Percentiles rank a stretch among this genome's conserved stretches.
Conservation (phyloP, 2,329 filamentous ascomycete species). For the Microdochium nivale region DNA sequence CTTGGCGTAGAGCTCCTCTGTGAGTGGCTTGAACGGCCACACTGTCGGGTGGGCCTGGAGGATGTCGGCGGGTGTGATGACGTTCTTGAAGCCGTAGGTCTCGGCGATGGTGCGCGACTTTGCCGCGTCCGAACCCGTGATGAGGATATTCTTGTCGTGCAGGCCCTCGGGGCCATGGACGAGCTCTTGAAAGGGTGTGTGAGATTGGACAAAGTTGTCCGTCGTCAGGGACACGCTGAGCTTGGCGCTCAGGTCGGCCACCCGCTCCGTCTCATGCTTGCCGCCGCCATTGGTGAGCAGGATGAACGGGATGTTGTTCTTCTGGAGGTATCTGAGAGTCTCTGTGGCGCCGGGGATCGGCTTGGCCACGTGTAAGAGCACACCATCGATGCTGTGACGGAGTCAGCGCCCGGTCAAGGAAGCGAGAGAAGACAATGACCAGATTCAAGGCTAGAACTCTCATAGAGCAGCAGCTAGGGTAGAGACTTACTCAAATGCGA, state of each 20-base stretch:
- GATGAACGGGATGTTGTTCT: conserved; percentile 78
- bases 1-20: conserved; percentile 50
- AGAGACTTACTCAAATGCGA: conserved; percentile 25
- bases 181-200: conserved; percentile 78
- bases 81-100: conserved; percentile 69
- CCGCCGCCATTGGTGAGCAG: conserved; percentile 94
- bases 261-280: conserved; percentile 66
- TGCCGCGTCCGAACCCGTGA: conserved; percentile 61
- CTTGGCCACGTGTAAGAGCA: conserved; percentile 76
- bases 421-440: too few species aligned
- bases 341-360: conserved; percentile 71
- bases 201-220: conserved; percentile 75
- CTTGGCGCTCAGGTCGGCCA: conserved; percentile 58
- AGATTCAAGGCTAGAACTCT: too few species aligned
- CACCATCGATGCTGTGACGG: conserved; percentile 67
- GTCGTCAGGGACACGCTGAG: conserved; percentile 56
- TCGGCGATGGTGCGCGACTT: conserved; percentile 67
- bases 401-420: conserved; percentile 2
- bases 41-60: conserved; percentile 63
- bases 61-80: conserved; percentile 81
- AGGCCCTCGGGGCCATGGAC: conserved; percentile 46
- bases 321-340: conserved; percentile 64
- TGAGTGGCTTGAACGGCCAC: conserved; percentile 73
- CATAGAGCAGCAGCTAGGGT: not conserved
- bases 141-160: conserved; percentile 59